Conservation (phyloP, 2,329 filamentous ascomycete species). For the Elsinoe australis region DNA sequence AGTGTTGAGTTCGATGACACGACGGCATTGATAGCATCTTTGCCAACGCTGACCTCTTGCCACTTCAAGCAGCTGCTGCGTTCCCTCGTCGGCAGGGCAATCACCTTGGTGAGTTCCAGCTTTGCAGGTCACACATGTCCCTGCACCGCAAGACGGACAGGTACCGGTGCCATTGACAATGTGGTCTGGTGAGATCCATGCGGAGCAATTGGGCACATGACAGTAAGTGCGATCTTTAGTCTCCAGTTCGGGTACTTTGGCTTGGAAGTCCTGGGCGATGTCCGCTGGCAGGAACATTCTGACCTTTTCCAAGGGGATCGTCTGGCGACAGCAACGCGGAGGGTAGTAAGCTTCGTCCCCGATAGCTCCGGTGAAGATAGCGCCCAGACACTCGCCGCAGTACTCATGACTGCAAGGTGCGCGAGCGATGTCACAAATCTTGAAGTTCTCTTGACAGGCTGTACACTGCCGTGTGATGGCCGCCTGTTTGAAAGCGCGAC, state of each 20-base stretch:
- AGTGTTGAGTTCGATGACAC: slow-evolving; percentile 41
- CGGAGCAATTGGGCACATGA: slow-evolving; percentile 35
- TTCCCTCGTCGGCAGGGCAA: slow-evolving; percentile 18
- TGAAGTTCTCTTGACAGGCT: not conserved
- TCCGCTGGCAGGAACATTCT: slow-evolving; percentile 30
- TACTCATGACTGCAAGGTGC: slow-evolving; percentile 30
- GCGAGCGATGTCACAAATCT: not conserved
- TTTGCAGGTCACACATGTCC: slow-evolving; percentile 48
- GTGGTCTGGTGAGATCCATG: slow-evolving; percentile 36
- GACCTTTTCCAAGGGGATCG: slow-evolving; percentile 33
- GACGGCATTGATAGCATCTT: slow-evolving; percentile 41
- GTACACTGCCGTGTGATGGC: not conserved
- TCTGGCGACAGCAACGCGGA: slow-evolving; percentile 44
- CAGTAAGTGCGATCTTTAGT: slow-evolving; percentile 47
- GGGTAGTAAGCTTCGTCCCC: slow-evolving; percentile 47
- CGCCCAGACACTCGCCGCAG: slow-evolving; percentile 41
- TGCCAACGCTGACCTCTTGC: slow-evolving; percentile 45
- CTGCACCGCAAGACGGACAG: slow-evolving; percentile 36
- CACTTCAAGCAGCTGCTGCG: slow-evolving; percentile 32
- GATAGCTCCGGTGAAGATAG: slow-evolving; percentile 38
- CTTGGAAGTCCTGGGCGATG: slow-evolving; percentile 32
- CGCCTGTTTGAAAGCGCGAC: not conserved
- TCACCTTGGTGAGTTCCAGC: slow-evolving; percentile 3
- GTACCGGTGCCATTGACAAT: slow-evolving; percentile 32
- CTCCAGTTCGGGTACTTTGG: slow-evolving; percentile 43